Base-by-base conservation (phyloP, 2,329 filamentous ascomycete genomes). In the Colletotrichum costaricense region DNA sequence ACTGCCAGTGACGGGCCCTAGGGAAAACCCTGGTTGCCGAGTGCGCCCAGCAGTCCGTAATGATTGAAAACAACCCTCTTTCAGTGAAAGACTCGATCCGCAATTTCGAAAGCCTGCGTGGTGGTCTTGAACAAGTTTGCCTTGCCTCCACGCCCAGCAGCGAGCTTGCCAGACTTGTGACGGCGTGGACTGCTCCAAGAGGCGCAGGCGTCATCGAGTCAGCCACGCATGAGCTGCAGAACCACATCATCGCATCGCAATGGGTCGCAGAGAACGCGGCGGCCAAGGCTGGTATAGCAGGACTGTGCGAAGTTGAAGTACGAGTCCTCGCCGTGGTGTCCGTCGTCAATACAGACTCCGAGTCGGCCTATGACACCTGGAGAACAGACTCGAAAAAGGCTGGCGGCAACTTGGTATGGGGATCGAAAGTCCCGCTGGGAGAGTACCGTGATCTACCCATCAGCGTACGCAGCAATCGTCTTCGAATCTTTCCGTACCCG, bases 31-130 rank as follows among this genome's bases (percentile, higher is more conserved):
- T 75, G 56, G 46, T 76, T 30, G 42, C 46, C 2, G 62, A 76
- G 16, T 77, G 74, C 33, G 76, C 75, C 12, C 77, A 77, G 59
- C 77, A 78, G 66, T 77, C 77, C 30, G 75, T 75, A n/a, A 55
- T 71, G 60, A 76, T 78, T 22, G 77, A 78, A 58, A 49, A 73
- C 35, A 78, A 78, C 46, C 63, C 46, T n/a, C 46, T 77, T 24
- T 33, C 42, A 14, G 28, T 69, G 19, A 52, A 56, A 3, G 77
- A 77, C 11, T 38, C 69, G 3, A 19, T 62, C 16, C 35, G 55
- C 30, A 74, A 78, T 19, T n/a, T 63, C 24, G 73, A 76, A 7
- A n/a, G 56, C 11, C 57, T 76, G 9, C 57, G 62, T 2, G 30
- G 52, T 5, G 1, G 63, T 22, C 68, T 75, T 16, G 55, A 60